Evolutionary conservation across 2,329 filamentous ascomycete genomes (phyloP).

Genomic region (Coccinonectria pachysandricola): DNA sequence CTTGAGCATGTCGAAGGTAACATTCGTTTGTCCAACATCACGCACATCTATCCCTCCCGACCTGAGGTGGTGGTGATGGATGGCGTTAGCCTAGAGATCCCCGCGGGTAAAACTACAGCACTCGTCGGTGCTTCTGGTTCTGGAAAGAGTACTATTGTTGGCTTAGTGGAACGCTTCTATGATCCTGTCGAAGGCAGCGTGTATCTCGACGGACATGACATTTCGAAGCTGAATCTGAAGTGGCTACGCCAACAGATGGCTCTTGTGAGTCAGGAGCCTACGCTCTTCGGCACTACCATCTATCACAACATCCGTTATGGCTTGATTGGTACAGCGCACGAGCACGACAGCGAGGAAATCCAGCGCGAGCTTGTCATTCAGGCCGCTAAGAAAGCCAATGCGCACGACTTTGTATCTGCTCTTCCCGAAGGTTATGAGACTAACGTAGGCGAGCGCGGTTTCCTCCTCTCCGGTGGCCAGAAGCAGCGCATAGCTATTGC

Average conservation of each 20-base stretch:
- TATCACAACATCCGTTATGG: slow-evolving; percentile 85
- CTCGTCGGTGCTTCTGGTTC: slow-evolving; percentile 90
- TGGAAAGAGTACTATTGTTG: slow-evolving; percentile 90
- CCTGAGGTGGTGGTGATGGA: slow-evolving; percentile 86
- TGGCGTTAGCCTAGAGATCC: slow-evolving; percentile 67
- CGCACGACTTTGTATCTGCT: slow-evolving; percentile 76
- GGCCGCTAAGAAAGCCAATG: slow-evolving; percentile 84
- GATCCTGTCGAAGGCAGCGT: slow-evolving; percentile 73
- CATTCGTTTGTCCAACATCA: slow-evolving; percentile 72
- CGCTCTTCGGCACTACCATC: slow-evolving; percentile 82
- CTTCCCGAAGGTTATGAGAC: slow-evolving; percentile 88
- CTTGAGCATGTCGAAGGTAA: slow-evolving; percentile 64
- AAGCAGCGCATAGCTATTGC: slow-evolving; percentile 96
- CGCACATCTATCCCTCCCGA: slow-evolving; percentile 89
- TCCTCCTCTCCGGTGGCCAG: slow-evolving; percentile 86
- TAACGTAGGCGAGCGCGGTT: slow-evolving; percentile 89
- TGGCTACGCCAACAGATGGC: slow-evolving; percentile 92
- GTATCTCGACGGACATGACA: slow-evolving; percentile 71
- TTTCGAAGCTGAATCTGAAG: slow-evolving; percentile 69
- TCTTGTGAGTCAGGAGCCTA: slow-evolving; percentile 86
- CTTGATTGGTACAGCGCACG: slow-evolving; percentile 71
- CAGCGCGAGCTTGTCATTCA: slow-evolving; percentile 62
- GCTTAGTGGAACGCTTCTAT: slow-evolving; percentile 89
- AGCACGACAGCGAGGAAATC: slow-evolving; percentile 54
- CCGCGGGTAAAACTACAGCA: slow-evolving; percentile 84